Evolutionary conservation across 768 basidiomycete species (phyloP), one percentile per base, ranked within the genome.

Genomic region (Hydnomerulius pinastri): DNA sequence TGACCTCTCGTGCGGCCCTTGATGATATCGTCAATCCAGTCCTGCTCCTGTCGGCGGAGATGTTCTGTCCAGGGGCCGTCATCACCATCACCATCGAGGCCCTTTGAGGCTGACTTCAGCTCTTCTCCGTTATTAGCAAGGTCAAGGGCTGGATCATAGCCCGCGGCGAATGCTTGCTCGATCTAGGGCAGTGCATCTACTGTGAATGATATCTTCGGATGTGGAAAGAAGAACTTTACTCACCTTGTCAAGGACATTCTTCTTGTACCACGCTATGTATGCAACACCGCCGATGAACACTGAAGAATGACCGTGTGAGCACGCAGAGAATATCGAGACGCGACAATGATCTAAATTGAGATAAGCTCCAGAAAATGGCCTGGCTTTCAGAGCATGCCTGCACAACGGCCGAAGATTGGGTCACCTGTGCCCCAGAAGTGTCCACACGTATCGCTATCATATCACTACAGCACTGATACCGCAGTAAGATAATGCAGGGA

Each of bases 141-240:
- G 60, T 90, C 86, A 30, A 94, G 79, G 4, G 86, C 88, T 21
- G 89, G 89, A 64, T 90, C 90, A 63, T 90, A 94, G 1, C 93
- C 91, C 20, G 83, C 73, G 32, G 77, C 74, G 63, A 96, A 92
- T 2, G 88, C 90, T 33, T 78, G 67, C 64, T 88, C 86, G 35
- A 95, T 91, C 88, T 90, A 58, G 23, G 20, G 39, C 32, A 46
- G 51, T 47, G 52, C 47, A 55, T 39, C 36, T 35, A 43, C 32
- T 41, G 45, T 52, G 28, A 55, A 48, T 53, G 51, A 48, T 43
- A 35, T 27, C 27, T 50, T 57, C 53, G 38, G 28, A 53, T 56
- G 41, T 51, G 48, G 50, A 46, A 23, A 29, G 52, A 40, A 43
- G 44, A 38, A 49, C 53, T 66, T 50, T 56, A 17, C 57, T 48